Evolutionary conservation across 1,284 basidiomycete species (phyloP).

Genomic region (Caloboletus firmus): DNA sequence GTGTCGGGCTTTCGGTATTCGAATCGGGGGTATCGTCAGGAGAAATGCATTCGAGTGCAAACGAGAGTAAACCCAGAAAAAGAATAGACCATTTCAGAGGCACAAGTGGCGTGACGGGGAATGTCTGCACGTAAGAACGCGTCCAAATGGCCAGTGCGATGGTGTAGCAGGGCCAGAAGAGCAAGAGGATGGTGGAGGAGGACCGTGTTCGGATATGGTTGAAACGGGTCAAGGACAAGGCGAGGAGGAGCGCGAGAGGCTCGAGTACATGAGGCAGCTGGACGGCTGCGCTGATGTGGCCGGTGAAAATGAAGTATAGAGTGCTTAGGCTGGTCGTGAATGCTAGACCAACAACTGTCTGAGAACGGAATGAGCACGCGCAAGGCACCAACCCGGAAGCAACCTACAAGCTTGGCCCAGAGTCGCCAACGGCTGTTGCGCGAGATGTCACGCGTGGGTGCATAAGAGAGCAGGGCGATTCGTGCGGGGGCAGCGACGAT

Average conservation of each 20-base stretch:
- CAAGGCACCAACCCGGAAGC: not conserved
- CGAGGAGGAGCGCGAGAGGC: conserved; percentile 47
- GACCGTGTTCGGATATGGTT: conserved; percentile 80
- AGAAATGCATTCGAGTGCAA: conserved; percentile 69
- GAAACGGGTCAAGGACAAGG: conserved; percentile 52
- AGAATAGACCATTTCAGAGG: conserved; percentile 52
- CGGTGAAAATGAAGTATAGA: conserved; percentile 41
- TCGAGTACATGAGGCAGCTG: conserved; percentile 61
- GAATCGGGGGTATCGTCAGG: conserved; percentile 58
- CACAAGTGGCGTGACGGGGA: conserved; percentile 35
- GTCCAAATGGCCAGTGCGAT: conserved; percentile 57
- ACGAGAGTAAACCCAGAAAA: conserved; percentile 55
- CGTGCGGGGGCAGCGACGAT: conserved; percentile 45
- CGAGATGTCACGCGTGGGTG: conserved; percentile 32
- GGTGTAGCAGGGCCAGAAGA: conserved; percentile 83
- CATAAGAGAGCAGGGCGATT: conserved; percentile 34
- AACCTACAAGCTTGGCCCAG: conserved; percentile 57
- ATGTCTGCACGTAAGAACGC: conserved; percentile 46
- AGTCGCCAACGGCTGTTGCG: conserved; percentile 52
- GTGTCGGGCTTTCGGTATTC: conserved; percentile 66
- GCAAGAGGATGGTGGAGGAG: conserved; percentile 74
- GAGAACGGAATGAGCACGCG: conserved; percentile 3
- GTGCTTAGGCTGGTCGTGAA: conserved; percentile 43
- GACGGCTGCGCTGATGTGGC: conserved; percentile 36
- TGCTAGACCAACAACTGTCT: conserved; percentile 50